A percentile compares a stretch with the other conserved stretches of the same genome.
These are phyloP conservation scores for Spathaspora arborariae DNA, from an alignment of 805 yeast species.

Conservation along the genomic window DNA sequence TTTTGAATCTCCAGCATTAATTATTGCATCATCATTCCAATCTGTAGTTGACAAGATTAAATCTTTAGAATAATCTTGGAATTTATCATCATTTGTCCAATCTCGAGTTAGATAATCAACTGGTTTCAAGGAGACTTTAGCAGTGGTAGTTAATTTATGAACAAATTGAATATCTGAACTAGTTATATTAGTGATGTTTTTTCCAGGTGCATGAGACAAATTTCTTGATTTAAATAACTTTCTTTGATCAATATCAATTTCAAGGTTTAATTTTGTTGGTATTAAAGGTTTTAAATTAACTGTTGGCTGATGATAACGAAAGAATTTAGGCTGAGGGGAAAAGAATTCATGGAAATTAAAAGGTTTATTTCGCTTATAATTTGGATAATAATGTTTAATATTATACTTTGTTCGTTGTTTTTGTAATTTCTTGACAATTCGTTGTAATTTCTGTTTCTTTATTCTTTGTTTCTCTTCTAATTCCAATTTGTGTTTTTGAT, in stretches of 20 bases:
- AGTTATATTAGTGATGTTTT: conserved; percentile 17
- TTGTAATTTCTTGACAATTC: conserved; percentile 27
- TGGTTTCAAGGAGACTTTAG: conserved; percentile 16
- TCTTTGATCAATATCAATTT: conserved; percentile 59
- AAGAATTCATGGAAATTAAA: conserved; percentile 65
- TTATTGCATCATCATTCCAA: conserved; percentile 69
- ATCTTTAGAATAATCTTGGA: conserved; percentile 47
- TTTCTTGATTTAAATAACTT: conserved; percentile 42
- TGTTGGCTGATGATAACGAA: conserved; percentile 50
- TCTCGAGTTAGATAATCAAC: conserved; percentile 30
- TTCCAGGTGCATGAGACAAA: conserved; percentile 2
- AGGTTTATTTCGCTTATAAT: conserved; percentile 51
- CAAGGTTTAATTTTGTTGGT: conserved; percentile 59
- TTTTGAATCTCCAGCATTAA: conserved; percentile 41
- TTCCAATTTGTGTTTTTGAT: conserved; percentile 15
- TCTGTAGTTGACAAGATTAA: conserved; percentile 66
- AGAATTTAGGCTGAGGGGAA: conserved; percentile 55
- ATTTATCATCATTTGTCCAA: conserved; percentile 33
- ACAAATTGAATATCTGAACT: conserved; percentile 30
- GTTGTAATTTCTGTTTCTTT: conserved; percentile 27
- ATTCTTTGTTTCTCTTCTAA: conserved; percentile 18
- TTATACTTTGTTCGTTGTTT: conserved; percentile 20
- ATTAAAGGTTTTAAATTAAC: conserved; percentile 42
- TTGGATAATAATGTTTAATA: conserved; percentile 56
- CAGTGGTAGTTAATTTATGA: conserved; percentile 20